Evolutionary conservation across 2,329 filamentous ascomycete genomes (phyloP), one percentile per base, ranked within the genome.

Genomic region (Aschersonia sp.): DNA sequence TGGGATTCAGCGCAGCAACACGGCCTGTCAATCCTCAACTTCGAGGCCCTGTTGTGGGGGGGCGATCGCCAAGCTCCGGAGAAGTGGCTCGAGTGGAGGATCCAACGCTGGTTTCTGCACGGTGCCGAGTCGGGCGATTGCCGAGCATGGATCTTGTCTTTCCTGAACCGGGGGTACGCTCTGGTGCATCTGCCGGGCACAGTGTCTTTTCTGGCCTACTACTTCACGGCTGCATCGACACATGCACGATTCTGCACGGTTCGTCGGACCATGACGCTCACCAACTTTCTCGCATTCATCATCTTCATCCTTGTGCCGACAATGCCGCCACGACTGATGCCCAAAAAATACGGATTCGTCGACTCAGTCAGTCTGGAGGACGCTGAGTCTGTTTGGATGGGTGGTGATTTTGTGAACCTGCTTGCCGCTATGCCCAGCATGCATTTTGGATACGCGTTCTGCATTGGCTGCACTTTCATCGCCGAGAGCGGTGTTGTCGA

Each of bases 121-220:
- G 75, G 73, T 1, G 72, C 76, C 14, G 72, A 74, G 50, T 55
- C 59, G 7, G 55, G 56, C 46, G 55, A 57, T 39, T 53, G 48
- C 45, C 48, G 65, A 67, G 55, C 48, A 37, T 50, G 63, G 43
- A 66, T 79, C 31, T 72, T 85, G 70, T 72, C 67, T 50, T 80
- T 73, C 71, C 81, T 77, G 50, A 84, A 84, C 62, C 73, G 79
- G 56, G 73, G 74, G 29, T 84, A 84, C 63, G 83, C 79, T 7
- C 83, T 83, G 61, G 82, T 85, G 54, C 81, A 84, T 62, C 84
- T 84, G 51, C 81, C 81, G 1, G 81, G 79, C 22, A 83, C 79
- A 2, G 83, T 84, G 50, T 69, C 80, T 32, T 85, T 83, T 54
- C 58, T 66, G 7, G 61, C 67, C 40, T 74, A 77, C 61, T 69